Evolutionary conservation across 768 basidiomycete species (phyloP), one percentile per base, ranked within the genome.

Genomic region (Zangia roseola): DNA sequence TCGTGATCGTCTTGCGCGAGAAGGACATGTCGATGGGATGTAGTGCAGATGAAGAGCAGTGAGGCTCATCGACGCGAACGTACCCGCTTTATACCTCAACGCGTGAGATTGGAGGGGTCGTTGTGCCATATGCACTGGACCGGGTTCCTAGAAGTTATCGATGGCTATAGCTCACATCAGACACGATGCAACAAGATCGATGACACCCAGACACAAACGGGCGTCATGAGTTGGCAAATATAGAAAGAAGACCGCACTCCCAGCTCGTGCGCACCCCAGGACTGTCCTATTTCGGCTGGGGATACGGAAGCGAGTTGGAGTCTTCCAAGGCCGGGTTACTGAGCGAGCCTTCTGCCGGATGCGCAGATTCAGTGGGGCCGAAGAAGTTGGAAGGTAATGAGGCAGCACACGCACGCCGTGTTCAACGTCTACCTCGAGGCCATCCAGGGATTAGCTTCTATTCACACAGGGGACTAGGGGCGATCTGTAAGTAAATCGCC

Each of bases 111-210:
- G 17, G 19, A 40, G 13, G 13, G 3, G 16, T 19, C 21, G 28
- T 10, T 35, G 24, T 13, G 14, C 23, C n/a, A 26, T 37, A 36
- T 44, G 10, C 17, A 36, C 20, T 31, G 20, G 5, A 35, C 36
- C 53, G 58, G 35, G 36, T 46, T 33, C 31, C 25, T 7, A 46
- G 53, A 42, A 16, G 19, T 41, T 46, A 39, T 48, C 43, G 50
- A 47, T 45, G 23, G 35, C 28, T 6, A 16, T 30, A 21, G 20
- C 16, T 30, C 47, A 21, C 25, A 21, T 34, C 26, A 26, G 34
- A 60, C 59, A 60, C 52, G 58, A 54, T 64, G 54, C 47, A 45
- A 25, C 33, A 40, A 31, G 14, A 49, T 62, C 51, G 40, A 53
- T 48, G 10, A 17, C 17, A 40, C 43, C 20, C 36, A 31, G 44